Percentiles rank a stretch among this genome's conserved stretches.
These are phyloP conservation scores for Vitis hybrid DNA, from an alignment of 177 flowering plant species.

Conservation along the genomic window DNA sequence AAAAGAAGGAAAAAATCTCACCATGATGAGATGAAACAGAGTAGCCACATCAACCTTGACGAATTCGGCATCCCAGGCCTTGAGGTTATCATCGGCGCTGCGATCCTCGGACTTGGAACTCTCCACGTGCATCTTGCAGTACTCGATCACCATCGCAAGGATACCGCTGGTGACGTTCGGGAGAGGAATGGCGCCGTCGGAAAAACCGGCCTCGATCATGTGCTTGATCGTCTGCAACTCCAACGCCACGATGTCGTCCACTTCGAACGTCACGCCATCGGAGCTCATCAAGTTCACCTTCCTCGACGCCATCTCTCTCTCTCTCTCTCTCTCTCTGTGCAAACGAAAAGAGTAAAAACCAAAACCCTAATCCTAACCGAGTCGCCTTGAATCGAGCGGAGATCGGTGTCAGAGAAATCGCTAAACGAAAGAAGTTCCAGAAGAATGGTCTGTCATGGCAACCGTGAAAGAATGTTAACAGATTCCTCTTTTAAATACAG, in stretches of 20 bases:
- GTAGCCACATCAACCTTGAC: slow-evolving; percentile 64
- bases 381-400: no score
- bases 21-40: slow-evolving; percentile 67
- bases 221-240: slow-evolving; percentile 57
- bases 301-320: slow-evolving; percentile 16
- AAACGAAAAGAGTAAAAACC: background rate
- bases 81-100: slow-evolving; percentile 32
- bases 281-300: slow-evolving; percentile 34
- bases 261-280: slow-evolving; percentile 50
- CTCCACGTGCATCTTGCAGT: slow-evolving; percentile 49
- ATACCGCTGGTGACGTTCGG: slow-evolving; percentile 41
- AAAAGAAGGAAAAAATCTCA: slow-evolving; percentile 12
- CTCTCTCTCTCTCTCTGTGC: background rate
- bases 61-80: slow-evolving; percentile 57
- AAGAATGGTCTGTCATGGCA: no score
- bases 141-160: slow-evolving; percentile 52
- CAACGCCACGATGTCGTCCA: slow-evolving; percentile 53
- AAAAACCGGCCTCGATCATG: slow-evolving; percentile 49
- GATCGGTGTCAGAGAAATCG: no score
- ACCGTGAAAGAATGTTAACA: no score
- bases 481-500: no score
- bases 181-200: slow-evolving; percentile 36
- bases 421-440: no score
- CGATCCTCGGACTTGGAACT: slow-evolving; percentile 13
- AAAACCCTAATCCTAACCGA: no score